Base-by-base conservation (phyloP, 1,139 yeast genomes). In the Barnettozyma hawaiiensis region DNA sequence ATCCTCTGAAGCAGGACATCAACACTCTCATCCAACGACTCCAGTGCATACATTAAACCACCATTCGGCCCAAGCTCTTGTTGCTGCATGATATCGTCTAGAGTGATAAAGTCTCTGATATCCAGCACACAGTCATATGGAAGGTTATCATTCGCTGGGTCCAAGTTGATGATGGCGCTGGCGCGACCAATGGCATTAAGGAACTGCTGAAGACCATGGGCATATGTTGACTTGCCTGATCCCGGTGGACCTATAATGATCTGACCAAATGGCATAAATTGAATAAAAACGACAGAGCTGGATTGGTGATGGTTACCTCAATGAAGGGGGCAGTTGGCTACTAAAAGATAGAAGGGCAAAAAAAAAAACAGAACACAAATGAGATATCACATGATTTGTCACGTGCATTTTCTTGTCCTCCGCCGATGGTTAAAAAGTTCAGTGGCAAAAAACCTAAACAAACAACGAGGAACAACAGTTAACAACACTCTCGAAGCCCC, bases 221-320 rank as follows among this genome's bases (percentile, higher is more conserved):
- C 89, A 61, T 86, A 94, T 0, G 98, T 94, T 0, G 97, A 86
- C 59, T 94, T 94, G 2, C 99, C 99, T 0, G 96, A 76, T 2
- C 98, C 99, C 0, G 99, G 98, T 0, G 98, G 97, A 0, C 99
- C 99, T 29, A 94, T 86, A 12, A 92, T 92, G 18, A 92, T 77
- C 63, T 92, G 97, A 3, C 95, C 97, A 62, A 86, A 90, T 7
- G 78, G 68, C 79, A 75, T 75, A n/a, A n/a, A n/a, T n/a, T n/a
- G n/a, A n/a, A n/a, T n/a, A n/a, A n/a, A n/a, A n/a, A n/a, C n/a
- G 15, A 5, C 8, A 31, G 23, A 2, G 11, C 21, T 18, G 33
- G 21, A 16, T 10, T 5, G 21, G 21, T 11, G 21, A 6, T 15
- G 7, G 19, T n/a, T n/a, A n/a, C n/a, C n/a, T n/a, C n/a, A n/a